Base-by-base conservation (phyloP, 2,329 filamentous ascomycete genomes). In the Ophiostoma ulmi region DNA sequence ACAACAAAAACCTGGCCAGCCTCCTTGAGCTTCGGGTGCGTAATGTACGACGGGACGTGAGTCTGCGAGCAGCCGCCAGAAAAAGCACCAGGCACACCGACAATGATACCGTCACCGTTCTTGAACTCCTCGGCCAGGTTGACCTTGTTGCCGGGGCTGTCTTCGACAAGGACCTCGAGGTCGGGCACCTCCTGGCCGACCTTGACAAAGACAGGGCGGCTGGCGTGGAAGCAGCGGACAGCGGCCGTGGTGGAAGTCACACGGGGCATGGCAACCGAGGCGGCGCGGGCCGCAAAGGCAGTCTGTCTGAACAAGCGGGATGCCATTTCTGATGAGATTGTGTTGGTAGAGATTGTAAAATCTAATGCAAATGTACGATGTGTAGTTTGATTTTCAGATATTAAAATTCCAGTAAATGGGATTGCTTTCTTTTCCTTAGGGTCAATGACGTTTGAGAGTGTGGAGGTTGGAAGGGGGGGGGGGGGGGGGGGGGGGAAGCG, bases 141-240 rank as follows among this genome's bases (percentile, higher is more conserved):
- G 80, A 98, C 88, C 81, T 94, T 95, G 86, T 93, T 96, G 73
- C 91, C 93, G 0, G 94, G 94, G n/a, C 91, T 93, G 81, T 87
- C 86, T 82, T 98, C 91, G 74, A 89, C 90, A 75, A 97, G 86
- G 68, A 91, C 88, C 74, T 93, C 88, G 71, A 94, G 81, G 80
- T 88, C 82, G 64, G 94, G 95, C 70, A 98, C 84, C 75, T 85
- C 81, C 79, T 97, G 93, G 77, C 94, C 94, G 72, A 88, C 88
- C 76, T 91, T 86, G 78, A 98, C 91, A 74, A 87, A 82, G 63
- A 83, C 83, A 67, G 84, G 84, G 66, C 86, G 80, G 48, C 89
- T 87, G 73, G 84, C 82, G 82, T 92, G 90, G 83, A 94, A 94
- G 75, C 63, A 69, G n/a, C 75, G 73, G 52, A 55, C 14, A 44